Percentiles rank a stretch among this genome's conserved stretches.
Evolutionary conservation across 2,329 filamentous ascomycete species (phyloP).

Genomic region (Exophiala viscosa): DNA sequence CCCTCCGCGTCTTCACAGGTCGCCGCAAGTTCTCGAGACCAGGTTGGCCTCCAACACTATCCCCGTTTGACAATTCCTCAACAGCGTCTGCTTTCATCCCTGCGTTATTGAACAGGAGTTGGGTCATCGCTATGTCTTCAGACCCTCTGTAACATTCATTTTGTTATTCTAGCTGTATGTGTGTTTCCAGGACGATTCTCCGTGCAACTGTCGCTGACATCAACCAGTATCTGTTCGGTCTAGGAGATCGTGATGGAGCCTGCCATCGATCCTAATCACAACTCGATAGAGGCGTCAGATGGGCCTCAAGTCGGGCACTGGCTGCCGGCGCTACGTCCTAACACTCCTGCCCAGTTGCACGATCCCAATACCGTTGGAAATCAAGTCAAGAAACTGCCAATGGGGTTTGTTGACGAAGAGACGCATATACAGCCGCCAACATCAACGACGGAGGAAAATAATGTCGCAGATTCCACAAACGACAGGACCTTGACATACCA

Average conservation of each 20-base stretch:
- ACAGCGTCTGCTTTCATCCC: neutral
- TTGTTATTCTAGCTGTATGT: conserved; percentile 10
- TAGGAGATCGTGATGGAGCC: conserved; percentile 9
- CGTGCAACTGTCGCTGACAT: conserved; percentile 9
- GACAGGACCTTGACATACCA: neutral
- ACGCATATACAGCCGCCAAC: conserved; percentile 11
- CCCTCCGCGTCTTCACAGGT: too few relatives aligned
- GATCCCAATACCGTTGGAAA: neutral
- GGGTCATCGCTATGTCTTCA: conserved; percentile 17
- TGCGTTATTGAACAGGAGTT: neutral
- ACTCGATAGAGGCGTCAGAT: conserved; percentile 6
- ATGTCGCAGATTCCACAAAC: neutral
- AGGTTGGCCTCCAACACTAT: conserved; percentile 10
- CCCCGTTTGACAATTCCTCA: neutral
- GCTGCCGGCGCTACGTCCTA: conserved; percentile 54
- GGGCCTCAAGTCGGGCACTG: conserved; percentile 39
- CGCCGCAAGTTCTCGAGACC: neutral
- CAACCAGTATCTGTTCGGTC: conserved; percentile 9
- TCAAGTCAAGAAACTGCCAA: conserved; percentile 1
- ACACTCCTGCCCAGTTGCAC: conserved; percentile 29
- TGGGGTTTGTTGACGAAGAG: neutral
- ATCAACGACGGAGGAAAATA: neutral
- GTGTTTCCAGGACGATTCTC: conserved; percentile 5
- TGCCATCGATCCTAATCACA: conserved; percentile 1
- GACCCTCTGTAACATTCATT: conserved; percentile 7